These are phyloP conservation scores for Serendipita indica DNA, from an alignment of 768 basidiomycete species.

Conservation along the genomic window DNA sequence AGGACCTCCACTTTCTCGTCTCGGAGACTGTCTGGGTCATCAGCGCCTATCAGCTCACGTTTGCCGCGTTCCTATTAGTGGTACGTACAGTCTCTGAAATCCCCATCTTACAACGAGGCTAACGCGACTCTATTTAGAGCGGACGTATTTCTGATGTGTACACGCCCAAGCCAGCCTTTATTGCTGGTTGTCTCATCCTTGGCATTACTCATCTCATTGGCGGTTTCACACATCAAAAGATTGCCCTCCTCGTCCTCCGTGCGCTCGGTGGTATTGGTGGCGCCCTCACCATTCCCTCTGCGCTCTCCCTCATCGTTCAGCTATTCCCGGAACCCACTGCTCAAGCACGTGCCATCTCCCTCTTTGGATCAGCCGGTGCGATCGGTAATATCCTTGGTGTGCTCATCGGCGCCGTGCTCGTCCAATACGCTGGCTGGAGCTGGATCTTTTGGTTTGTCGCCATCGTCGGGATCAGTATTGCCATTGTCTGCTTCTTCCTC, in stretches of 20 bases:
- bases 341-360: constrained; percentile 34
- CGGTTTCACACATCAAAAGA: constrained; percentile 34
- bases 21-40: constrained; percentile 28
- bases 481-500: constrained; percentile 23
- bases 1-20: constrained; percentile 16
- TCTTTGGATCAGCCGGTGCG: constrained; percentile 34
- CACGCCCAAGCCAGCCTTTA: constrained; percentile 30
- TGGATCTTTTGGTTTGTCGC: constrained; percentile 40
- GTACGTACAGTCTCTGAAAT: constrained; percentile 16
- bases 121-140: constrained; percentile 19
- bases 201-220: constrained; percentile 31
- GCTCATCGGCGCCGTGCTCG: constrained; percentile 30
- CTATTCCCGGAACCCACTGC: constrained; percentile 33
- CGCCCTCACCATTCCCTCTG: constrained; percentile 36
- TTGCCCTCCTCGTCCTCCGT: constrained; percentile 36
- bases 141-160: constrained; percentile 29
- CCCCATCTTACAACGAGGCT: neutral
- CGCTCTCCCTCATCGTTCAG: constrained; percentile 34
- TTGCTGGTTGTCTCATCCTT: constrained; percentile 27
- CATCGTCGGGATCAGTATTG: constrained; percentile 25
- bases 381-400: constrained; percentile 33
- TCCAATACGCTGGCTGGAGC: constrained; percentile 28
- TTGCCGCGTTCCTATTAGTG: constrained; percentile 29
- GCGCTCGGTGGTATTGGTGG: constrained; percentile 37
- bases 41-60: constrained; percentile 30